Conservation (phyloP, 805 yeast species). For the Isabelozyma pseudorhagii region DNA sequence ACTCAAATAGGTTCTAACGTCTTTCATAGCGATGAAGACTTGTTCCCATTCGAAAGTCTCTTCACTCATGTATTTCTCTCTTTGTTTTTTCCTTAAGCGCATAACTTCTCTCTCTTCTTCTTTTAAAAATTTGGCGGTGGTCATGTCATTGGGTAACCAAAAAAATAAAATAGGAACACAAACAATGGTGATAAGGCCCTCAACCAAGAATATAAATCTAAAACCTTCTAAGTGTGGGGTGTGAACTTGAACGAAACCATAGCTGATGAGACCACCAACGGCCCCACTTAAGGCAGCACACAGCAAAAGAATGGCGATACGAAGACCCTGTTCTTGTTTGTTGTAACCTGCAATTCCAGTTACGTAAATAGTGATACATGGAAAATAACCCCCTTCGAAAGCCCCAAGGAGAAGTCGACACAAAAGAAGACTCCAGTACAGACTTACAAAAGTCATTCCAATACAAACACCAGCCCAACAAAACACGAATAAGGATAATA, state of each 20-base stretch:
- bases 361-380: constrained; percentile 40
- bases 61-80: constrained; percentile 33
- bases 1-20: constrained; percentile 32
- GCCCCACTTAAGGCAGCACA: constrained; percentile 55
- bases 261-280: constrained; percentile 53
- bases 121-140: constrained; percentile 36
- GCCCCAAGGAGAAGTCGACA: constrained; percentile 50
- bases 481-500: constrained; percentile 26
- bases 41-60: constrained; percentile 25
- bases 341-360: constrained; percentile 10
- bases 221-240: constrained; percentile 38
- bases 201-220: constrained; percentile 51
- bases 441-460: constrained; percentile 39
- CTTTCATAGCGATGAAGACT: constrained; percentile 29
- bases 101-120: constrained; percentile 37
- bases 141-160: constrained; percentile 39
- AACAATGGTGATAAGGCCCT: constrained; percentile 41
- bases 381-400: constrained; percentile 51
- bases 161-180: constrained; percentile 31
- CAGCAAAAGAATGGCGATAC: constrained; percentile 38
- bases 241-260: constrained; percentile 35
- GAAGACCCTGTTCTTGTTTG: constrained; percentile 11
- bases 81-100: constrained; percentile 27
- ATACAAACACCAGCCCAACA: constrained; percentile 36
- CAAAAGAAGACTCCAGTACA: constrained; percentile 42